These are phyloP conservation scores for Lipomyces kockii DNA, from an alignment of 805 yeast genomes.

Conservation along the genomic window DNA sequence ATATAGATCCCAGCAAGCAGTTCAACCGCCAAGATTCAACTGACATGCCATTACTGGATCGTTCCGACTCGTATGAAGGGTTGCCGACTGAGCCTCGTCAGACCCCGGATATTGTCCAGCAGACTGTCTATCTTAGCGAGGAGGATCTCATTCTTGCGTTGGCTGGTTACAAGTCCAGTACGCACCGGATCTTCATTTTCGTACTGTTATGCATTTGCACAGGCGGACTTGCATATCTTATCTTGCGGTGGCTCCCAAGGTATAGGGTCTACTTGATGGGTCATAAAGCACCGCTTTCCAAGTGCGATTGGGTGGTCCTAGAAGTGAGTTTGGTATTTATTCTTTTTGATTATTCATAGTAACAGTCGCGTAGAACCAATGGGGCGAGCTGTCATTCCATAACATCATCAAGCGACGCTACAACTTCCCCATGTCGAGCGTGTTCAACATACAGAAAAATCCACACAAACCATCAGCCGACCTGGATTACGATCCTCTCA, in stretches of 20 bases:
- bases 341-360: not conserved
- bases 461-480: constrained; percentile 24
- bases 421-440: constrained; percentile 71
- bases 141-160: constrained; percentile 94
- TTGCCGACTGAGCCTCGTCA: not conserved
- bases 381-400: constrained; percentile 76
- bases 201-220: constrained; percentile 61
- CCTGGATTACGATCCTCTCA: constrained; percentile 60
- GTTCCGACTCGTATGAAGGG: constrained; percentile 8
- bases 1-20: constrained; percentile 1
- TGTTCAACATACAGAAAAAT: constrained; percentile 50
- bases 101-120: constrained; percentile 45
- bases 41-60: constrained; percentile 14
- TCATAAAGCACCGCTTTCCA: constrained; percentile 66
- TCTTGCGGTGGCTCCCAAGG: constrained; percentile 85
- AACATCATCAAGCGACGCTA: constrained; percentile 63
- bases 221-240: constrained; percentile 71
- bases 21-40: constrained; percentile 13
- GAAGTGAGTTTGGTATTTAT: constrained; percentile 49
- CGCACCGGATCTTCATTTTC: constrained; percentile 54
- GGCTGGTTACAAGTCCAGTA: constrained; percentile 78
- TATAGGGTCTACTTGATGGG: constrained; percentile 73
- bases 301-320: constrained; percentile 88
- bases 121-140: constrained; percentile 89
- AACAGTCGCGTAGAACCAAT: constrained; percentile 59